Evolutionary conservation across 208 protist genomes (phyloP).

Genomic region (Leishmania turanica): DNA sequence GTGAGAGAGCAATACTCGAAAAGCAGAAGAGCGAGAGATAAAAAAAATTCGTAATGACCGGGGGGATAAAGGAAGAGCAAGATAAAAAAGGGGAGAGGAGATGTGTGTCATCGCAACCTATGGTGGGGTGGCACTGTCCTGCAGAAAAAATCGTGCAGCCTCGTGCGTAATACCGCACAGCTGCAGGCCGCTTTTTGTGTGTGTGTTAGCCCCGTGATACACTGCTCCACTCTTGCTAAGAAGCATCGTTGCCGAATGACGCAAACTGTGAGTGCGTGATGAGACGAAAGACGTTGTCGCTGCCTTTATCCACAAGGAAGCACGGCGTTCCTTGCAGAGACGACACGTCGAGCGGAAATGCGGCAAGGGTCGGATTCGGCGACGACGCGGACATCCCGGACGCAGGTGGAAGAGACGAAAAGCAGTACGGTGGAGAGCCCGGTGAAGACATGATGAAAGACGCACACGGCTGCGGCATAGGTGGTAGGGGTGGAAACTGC

Average conservation of each 20-base stretch:
- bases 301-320: slow-evolving; percentile 40
- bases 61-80: slow-evolving; percentile 8
- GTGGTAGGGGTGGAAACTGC: not conserved
- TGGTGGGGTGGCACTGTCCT: not conserved
- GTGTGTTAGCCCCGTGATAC: not conserved
- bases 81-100: not conserved
- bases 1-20: not conserved
- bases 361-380: slow-evolving; percentile 9
- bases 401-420: slow-evolving; percentile 3
- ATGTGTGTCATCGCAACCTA: not conserved
- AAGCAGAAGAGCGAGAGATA: not conserved
- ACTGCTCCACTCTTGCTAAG: not conserved
- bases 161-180: not conserved
- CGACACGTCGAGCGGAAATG: slow-evolving; percentile 25
- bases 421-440: slow-evolving; percentile 15
- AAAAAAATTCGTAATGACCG: not conserved
- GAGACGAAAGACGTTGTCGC: slow-evolving; percentile 41
- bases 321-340: slow-evolving; percentile 24
- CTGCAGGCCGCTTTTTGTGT: not conserved
- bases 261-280: slow-evolving; percentile 30
- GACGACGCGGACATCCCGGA: not conserved
- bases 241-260: slow-evolving; percentile 8
- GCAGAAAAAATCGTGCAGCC: not conserved
- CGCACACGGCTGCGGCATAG: slow-evolving; percentile 6
- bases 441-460: slow-evolving; percentile 12